Evolutionary conservation across 768 basidiomycete genomes (phyloP).

Genomic region (Russula griseocarnosa): DNA sequence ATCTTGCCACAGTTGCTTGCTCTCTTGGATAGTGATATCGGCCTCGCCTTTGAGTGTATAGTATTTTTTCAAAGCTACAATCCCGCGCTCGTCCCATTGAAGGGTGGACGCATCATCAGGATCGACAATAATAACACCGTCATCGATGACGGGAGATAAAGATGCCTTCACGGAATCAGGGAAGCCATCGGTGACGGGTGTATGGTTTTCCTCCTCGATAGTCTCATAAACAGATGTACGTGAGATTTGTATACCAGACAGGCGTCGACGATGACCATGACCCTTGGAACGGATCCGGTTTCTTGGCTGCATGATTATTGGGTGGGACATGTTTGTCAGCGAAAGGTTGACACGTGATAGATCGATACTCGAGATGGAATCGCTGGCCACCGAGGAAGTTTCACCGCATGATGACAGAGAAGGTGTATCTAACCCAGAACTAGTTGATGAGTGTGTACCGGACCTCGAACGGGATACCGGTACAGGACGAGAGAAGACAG

Average conservation of each 20-base stretch:
- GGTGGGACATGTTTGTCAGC: slow-evolving; percentile 53
- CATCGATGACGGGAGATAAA: slow-evolving; percentile 16
- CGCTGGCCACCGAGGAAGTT: slow-evolving; percentile 61
- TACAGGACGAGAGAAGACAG: slow-evolving; percentile 60
- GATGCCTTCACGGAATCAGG: slow-evolving; percentile 14
- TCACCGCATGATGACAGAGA: slow-evolving; percentile 61
- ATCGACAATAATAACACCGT: slow-evolving; percentile 48
- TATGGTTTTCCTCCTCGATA: slow-evolving; percentile 61
- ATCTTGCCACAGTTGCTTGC: slow-evolving; percentile 60
- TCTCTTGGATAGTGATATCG: slow-evolving; percentile 60
- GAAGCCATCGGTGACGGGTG: slow-evolving; percentile 27
- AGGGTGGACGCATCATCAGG: slow-evolving; percentile 47
- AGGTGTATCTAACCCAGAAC: slow-evolving; percentile 66
- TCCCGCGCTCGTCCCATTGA: slow-evolving; percentile 67
- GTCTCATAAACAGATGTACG: slow-evolving; percentile 74
- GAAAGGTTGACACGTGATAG: slow-evolving; percentile 54
- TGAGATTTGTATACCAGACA: slow-evolving; percentile 59
- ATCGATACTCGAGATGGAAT: slow-evolving; percentile 70
- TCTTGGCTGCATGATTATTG: slow-evolving; percentile 41
- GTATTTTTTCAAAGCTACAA: slow-evolving; percentile 59
- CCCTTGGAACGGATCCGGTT: slow-evolving; percentile 54
- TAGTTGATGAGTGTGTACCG: slow-evolving; percentile 58
- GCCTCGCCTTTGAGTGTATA: slow-evolving; percentile 69
- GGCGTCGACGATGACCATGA: slow-evolving; percentile 66
- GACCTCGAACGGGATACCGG: slow-evolving; percentile 55